Evolutionary conservation across 306 rosid genomes (phyloP), one percentile per base, ranked within the genome.

Genomic region (Begonia loranthoides): DNA sequence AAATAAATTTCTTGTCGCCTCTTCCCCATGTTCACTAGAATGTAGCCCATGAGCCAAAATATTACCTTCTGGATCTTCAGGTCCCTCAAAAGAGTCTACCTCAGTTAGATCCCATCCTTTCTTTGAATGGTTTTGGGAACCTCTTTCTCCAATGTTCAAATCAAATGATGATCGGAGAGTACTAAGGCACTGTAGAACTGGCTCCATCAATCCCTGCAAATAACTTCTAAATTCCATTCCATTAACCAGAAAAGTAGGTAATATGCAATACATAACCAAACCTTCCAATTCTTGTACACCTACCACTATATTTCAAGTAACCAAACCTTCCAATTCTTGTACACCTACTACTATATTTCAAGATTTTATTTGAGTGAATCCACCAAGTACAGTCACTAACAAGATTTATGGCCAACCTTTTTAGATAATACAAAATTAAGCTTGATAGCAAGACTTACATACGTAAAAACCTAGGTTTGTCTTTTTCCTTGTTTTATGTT

Each of bases 181-280:
- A 62, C 80, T 73, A 60, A 90, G 83, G 76, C 92, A 85, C 50
- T 76, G 92, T 70, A 90, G 67, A 57, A 90, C 83, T 17, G 92
- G 94, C 59, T 65, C 77, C 79, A 85, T 57, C 45, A 92, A 86
- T 46, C 94, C 95, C 97, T 90, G 81, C 76, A 63, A 58, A 65
- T 51, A 68, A 66, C 56, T 43, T 64, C 74, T 68, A 11, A 41
- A 41, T 4, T 41, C 45, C 6, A 10, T 39, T 39, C 10, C 45
- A 41, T 41, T 12, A 1, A 9, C 10, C 12, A 41, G 45, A 41
- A 12, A 9, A 9, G 10, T 9, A 41, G 45, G 13, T 9, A 41
- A 41, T 41, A 41, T 41, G 13, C 45, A 41, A 4, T 43, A 3
- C 13, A n/a, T 43, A 43, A 11, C 47, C 47, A 43, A 43, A 43